Conservation (phyloP, 108 stramenopile genomes). For the Parietichytrium sp. region DNA sequence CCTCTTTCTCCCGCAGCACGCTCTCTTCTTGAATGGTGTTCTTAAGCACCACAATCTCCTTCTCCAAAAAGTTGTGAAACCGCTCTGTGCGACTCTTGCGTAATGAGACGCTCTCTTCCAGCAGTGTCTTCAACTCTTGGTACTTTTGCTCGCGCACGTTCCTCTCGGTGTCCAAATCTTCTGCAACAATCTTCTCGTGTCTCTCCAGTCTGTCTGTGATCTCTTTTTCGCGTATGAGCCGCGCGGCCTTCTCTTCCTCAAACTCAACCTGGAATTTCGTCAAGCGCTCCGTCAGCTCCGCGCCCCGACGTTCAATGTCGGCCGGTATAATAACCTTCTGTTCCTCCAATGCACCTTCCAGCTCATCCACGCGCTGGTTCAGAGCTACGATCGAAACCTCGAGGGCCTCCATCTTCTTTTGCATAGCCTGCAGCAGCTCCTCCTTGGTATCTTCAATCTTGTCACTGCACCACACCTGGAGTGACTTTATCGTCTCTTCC, state of each 20-base stretch:
- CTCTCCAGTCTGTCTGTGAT: neutral
- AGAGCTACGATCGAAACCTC: neutral
- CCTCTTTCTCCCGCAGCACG: slow-evolving; percentile 14
- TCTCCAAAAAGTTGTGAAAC: slow-evolving; percentile 7
- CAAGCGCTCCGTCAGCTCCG: slow-evolving; percentile 8
- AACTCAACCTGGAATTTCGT: neutral
- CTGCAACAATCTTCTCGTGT: neutral
- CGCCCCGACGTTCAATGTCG: slow-evolving; percentile 25
- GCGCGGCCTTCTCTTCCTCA: neutral
- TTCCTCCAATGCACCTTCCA: slow-evolving; percentile 7
- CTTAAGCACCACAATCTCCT: slow-evolving; percentile 23
- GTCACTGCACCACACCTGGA: slow-evolving; percentile 5
- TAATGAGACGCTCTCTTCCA: neutral
- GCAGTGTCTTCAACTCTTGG: neutral
- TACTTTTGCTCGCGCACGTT: slow-evolving; percentile 30
- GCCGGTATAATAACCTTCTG: neutral
- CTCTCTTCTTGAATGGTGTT: slow-evolving; percentile 27
- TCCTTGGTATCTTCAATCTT: slow-evolving; percentile 10
- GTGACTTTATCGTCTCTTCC: neutral
- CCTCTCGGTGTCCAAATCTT: slow-evolving; percentile 3
- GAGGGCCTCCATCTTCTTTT: slow-evolving; percentile 20
- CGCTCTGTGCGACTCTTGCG: slow-evolving; percentile 28
- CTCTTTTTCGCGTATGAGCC: neutral
- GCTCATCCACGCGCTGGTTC: neutral
- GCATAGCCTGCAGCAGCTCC: neutral